These are phyloP conservation scores for Hyphopichia khmerensis DNA, from an alignment of 1,139 yeast genomes.

Conservation along the genomic window DNA sequence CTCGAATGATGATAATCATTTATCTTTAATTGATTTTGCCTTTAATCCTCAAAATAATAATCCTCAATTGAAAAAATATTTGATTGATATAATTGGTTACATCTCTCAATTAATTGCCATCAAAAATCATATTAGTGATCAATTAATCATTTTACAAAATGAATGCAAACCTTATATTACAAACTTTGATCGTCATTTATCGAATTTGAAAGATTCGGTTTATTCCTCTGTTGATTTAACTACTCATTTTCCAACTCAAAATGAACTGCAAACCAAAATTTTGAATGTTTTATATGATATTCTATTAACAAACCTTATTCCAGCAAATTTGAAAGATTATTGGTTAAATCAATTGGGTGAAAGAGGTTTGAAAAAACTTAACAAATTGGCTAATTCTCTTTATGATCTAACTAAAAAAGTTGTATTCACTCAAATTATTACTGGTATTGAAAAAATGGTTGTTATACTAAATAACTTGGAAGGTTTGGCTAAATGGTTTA, in stretches of 20 bases:
- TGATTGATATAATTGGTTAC: conserved; percentile 22
- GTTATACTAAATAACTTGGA: conserved; percentile 48
- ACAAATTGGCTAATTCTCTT: conserved; percentile 45
- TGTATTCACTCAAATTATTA: conserved; percentile 51
- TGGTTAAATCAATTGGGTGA: conserved; percentile 62
- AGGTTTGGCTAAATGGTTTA: conserved; percentile 44
- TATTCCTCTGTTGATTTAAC: conserved; percentile 12
- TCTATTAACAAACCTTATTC: conserved; percentile 57
- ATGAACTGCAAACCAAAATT: conserved; percentile 9
- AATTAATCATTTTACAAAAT: conserved; percentile 29
- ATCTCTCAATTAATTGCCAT: conserved; percentile 33
- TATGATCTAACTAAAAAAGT: conserved; percentile 50
- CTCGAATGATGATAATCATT: conserved; percentile 8
- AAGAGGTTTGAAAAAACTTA: conserved; percentile 62
- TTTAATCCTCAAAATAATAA: conserved; percentile 8
- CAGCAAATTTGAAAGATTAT: conserved; percentile 35
- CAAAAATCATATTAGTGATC: conserved; percentile 34
- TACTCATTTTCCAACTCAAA: conserved; percentile 10
- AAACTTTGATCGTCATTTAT: conserved; percentile 35
- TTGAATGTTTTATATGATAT: conserved; percentile 42
- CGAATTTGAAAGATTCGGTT: conserved; percentile 27
- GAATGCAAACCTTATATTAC: conserved; percentile 45
- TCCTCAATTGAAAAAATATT: conserved; percentile 9
- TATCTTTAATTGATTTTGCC: conserved; percentile 15
- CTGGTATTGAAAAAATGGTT: conserved; percentile 57